phyloP scores from a whole-genome alignment of 139 green algal genomes.

The Coelastrella sp. region DNA sequence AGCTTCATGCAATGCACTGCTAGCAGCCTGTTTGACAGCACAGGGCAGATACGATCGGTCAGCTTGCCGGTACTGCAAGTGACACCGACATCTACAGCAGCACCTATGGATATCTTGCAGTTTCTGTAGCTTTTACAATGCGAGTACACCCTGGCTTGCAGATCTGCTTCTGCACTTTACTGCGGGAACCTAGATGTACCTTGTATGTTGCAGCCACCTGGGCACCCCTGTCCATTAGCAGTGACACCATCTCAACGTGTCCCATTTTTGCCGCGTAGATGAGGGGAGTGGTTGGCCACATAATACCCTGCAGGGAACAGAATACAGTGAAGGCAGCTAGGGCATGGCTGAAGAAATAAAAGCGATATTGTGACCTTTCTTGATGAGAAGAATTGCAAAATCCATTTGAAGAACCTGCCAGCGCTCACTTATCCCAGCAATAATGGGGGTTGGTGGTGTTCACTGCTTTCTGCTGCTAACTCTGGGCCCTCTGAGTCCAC shows the following conservation, averaged over 20 bases:
- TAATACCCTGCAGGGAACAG: not conserved
- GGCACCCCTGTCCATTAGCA: constrained; percentile 41
- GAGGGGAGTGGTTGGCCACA: constrained; percentile 45
- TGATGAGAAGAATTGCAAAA: no score
- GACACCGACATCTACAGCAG: no score
- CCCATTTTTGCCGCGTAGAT: constrained; percentile 40
- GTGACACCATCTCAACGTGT: constrained; percentile 34
- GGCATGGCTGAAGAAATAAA: no score
- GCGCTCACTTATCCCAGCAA: no score
- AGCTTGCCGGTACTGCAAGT: no score
- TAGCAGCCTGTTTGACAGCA: constrained; percentile 7
- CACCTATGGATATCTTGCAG: not conserved
- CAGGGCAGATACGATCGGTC: no score
- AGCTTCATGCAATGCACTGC: constrained; percentile 43
- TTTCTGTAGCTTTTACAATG: not conserved
- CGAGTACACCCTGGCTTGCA: no score
- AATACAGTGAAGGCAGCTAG: not conserved
- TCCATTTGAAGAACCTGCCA: no score
- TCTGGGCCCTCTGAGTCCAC: not conserved
- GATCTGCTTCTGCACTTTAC: no score
- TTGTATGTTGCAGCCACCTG: constrained; percentile 27
- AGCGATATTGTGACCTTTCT: no score
- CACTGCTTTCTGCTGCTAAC: not conserved
- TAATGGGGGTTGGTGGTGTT: no score
- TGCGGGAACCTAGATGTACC: no score